Evolutionary conservation across 805 yeast genomes (phyloP).

Genomic region (Tanozyma kutaoensis): DNA sequence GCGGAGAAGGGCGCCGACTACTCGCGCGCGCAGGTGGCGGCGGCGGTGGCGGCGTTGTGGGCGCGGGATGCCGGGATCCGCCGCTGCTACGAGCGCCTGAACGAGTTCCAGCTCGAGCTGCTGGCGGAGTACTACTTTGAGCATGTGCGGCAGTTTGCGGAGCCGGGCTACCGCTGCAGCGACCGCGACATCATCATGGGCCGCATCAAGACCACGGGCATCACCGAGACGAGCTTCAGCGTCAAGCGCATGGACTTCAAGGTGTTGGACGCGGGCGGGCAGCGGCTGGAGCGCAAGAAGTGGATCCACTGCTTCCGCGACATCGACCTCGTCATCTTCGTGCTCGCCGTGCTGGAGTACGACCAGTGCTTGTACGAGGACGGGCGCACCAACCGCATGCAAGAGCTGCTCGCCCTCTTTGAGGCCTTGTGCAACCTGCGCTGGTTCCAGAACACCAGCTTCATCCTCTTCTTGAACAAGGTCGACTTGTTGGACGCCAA

Average conservation of each 20-base stretch:
- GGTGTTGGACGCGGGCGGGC: conserved; percentile 95
- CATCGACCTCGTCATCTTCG: conserved; percentile 78
- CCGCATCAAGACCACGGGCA: conserved; percentile 90
- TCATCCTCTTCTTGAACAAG: conserved; percentile 81
- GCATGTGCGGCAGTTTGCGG: conserved; percentile 50
- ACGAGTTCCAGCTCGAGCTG: conserved; percentile 76
- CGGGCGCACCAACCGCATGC: conserved; percentile 77
- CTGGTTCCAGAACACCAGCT: conserved; percentile 80
- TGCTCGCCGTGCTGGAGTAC: conserved; percentile 81
- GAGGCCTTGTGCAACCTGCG: conserved; percentile 71
- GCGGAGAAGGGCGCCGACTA: conserved; percentile 1
- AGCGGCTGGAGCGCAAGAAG: conserved; percentile 77
- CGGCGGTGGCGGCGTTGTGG: conserved; percentile 65
- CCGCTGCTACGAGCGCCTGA: conserved; percentile 43
- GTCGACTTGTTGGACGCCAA: conserved; percentile 71
- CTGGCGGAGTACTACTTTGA: conserved; percentile 75
- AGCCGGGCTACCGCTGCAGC: conserved; percentile 51
- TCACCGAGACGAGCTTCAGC: conserved; percentile 71
- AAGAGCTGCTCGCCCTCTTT: conserved; percentile 76
- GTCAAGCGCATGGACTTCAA: conserved; percentile 52
- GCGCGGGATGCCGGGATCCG: conserved; percentile 50
- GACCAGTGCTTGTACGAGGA: conserved; percentile 90
- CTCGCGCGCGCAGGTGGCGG: conserved; percentile 44
- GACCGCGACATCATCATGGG: conserved; percentile 83
- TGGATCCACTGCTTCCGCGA: conserved; percentile 95